A percentile compares a stretch with the other conserved stretches of the same genome.
Evolutionary conservation across 108 stramenopile species (phyloP).

Genomic region (Nitzschia sp.): DNA sequence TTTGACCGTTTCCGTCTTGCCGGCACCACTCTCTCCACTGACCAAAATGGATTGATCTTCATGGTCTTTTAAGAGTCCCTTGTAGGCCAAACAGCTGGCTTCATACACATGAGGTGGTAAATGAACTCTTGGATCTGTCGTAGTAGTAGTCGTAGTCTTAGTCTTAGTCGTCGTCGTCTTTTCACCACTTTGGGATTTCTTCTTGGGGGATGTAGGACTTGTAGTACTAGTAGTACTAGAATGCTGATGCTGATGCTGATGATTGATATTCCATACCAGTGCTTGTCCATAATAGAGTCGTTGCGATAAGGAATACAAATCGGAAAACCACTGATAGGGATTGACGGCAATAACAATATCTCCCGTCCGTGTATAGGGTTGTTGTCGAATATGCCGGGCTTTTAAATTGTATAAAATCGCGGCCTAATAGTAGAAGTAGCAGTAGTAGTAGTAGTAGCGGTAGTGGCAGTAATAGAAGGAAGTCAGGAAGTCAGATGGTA

Average conservation of each 20-base stretch:
- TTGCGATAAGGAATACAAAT: slow-evolving; percentile 63
- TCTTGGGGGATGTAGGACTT: neutral
- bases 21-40: slow-evolving; percentile 89
- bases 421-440: slow-evolving; percentile 36
- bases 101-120: slow-evolving; percentile 85
- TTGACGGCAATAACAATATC: slow-evolving; percentile 88
- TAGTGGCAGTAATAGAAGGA: neutral
- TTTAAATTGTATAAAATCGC: slow-evolving; percentile 92
- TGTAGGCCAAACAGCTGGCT: slow-evolving; percentile 77
- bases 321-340: slow-evolving; percentile 72
- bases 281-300: slow-evolving; percentile 61
- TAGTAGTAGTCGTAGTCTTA: neutral
- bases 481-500: neutral
- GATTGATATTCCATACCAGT: slow-evolving; percentile 81
- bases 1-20: slow-evolving; percentile 94
- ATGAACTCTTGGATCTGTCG: slow-evolving; percentile 54
- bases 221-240: too few relatives aligned
- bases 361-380: slow-evolving; percentile 94
- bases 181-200: too few relatives aligned
- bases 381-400: slow-evolving; percentile 64
- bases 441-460: neutral
- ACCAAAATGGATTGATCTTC: slow-evolving; percentile 85
- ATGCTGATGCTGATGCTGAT: too few relatives aligned
- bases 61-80: slow-evolving; percentile 60
- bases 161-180: neutral